phyloP scores from a whole-genome alignment of 192 early-diverging fungal species.

The Coemansia sp. region DNA sequence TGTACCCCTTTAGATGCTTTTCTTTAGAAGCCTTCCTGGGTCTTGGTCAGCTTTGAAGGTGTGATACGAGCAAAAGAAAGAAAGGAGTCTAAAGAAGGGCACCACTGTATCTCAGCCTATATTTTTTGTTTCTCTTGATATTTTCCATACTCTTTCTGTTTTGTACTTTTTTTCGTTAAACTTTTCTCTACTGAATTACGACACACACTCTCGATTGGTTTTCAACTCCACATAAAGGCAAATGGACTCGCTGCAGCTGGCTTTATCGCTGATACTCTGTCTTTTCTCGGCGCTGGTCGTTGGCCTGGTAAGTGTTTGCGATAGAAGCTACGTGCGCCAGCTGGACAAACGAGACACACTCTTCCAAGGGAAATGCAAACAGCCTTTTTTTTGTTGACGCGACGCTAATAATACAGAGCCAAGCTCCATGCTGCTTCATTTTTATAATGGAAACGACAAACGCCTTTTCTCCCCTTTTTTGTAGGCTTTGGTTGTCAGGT shows the following conservation, averaged over 20 bases:
- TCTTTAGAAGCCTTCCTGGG: not conserved
- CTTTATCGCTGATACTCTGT: not conserved
- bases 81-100: too few relatives aligned
- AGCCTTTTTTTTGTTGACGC: not conserved
- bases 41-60: not conserved
- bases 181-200: not conserved
- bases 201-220: not conserved
- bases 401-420: not conserved
- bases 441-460: too few relatives aligned
- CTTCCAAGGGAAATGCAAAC: too few relatives aligned
- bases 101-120: too few relatives aligned
- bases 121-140: not conserved
- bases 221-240: not conserved
- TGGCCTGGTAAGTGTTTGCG: slow-evolving; percentile 1
- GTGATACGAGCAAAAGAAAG: too few relatives aligned
- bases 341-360: too few relatives aligned
- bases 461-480: too few relatives aligned
- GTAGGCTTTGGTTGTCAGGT: slow-evolving; percentile 38
- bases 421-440: not conserved
- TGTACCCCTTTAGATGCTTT: not conserved
- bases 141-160: not conserved
- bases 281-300: not conserved
- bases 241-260: not conserved
- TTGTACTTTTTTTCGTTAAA: not conserved
- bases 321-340: too few relatives aligned